Percentiles rank a stretch among this genome's conserved stretches.
These are phyloP conservation scores for Cordyceps pruinosa DNA, from an alignment of 2,329 filamentous ascomycete species.

Conservation along the genomic window DNA sequence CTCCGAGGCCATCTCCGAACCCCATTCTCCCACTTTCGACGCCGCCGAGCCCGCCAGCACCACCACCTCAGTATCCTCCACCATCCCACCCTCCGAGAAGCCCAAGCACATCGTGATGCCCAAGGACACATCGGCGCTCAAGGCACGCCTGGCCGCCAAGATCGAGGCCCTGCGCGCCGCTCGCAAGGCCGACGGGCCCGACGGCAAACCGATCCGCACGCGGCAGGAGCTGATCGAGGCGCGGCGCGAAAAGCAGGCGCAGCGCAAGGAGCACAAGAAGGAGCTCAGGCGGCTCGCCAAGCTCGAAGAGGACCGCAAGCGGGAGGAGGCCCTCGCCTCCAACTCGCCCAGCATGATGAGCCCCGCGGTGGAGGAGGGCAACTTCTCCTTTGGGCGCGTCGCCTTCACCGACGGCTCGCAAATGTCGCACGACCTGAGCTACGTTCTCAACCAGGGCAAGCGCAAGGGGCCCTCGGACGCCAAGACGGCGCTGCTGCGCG, in stretches of 20 bases:
- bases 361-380: slow-evolving; percentile 43
- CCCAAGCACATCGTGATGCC: slow-evolving; percentile 62
- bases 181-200: slow-evolving; percentile 78
- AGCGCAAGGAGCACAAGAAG: slow-evolving; percentile 84
- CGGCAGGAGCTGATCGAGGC: slow-evolving; percentile 89
- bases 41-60: slow-evolving; percentile 45
- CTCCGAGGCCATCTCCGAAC: slow-evolving; percentile 47
- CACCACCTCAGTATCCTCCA: slow-evolving; percentile 64
- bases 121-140: slow-evolving; percentile 66
- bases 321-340: slow-evolving; percentile 56
- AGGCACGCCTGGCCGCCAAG: slow-evolving; percentile 70
- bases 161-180: slow-evolving; percentile 80
- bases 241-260: slow-evolving; percentile 77
- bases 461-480: slow-evolving; percentile 79
- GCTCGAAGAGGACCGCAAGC: slow-evolving; percentile 65
- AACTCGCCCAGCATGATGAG: slow-evolving; percentile 56
- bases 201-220: slow-evolving; percentile 71
- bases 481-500: slow-evolving; percentile 76
- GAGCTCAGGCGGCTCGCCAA: slow-evolving; percentile 70
- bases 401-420: slow-evolving; percentile 80
- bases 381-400: slow-evolving; percentile 84
- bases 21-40: slow-evolving; percentile 51
- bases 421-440: slow-evolving; percentile 65
- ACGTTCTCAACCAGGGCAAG: slow-evolving; percentile 47
- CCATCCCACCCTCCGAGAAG: slow-evolving; percentile 52